Evolutionary conservation across 495 filamentous ascomycete species (phyloP), one percentile per base, ranked within the genome.

Genomic region (Platismatia glauca): DNA sequence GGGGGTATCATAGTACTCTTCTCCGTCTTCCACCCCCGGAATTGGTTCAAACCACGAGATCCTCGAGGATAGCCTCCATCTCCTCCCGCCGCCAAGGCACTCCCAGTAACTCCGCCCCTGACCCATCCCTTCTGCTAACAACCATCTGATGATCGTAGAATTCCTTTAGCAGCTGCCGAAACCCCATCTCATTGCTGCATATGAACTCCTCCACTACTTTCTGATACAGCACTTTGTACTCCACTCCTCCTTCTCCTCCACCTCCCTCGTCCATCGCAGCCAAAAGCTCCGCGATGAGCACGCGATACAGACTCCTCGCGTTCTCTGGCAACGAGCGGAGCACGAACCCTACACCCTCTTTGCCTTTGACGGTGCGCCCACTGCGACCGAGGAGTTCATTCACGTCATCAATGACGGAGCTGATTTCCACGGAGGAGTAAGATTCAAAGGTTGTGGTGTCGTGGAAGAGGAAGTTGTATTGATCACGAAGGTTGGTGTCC

Each of bases 121-220:
- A 77, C 3, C 80, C 81, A 77, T 97, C 93, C 75, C 91, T 92
- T 64, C 86, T 83, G 59, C 86, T 90, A 27, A 87, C 88, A 63
- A 98, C 84, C 87, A 97, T 97, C 68, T 96, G 90, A 75, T 98
- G 94, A 68, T 98, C 94, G 70, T 95, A 89, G 73, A 98, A 95
- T 82, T 98, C 94, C 76, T 97, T 97, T 69, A 98, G 72, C 73
- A 98, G 65, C 35, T 90, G 93, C 65, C 94, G 80, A 74, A 97
- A 98, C 68, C 86, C 90, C 84, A 96, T 91, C 79, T 98, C 94
- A 63, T 86, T 95, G 67, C 89, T 92, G 66, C 93, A 96, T 46
- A 97, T 91, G 73, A 98, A 96, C 71, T 97, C 91, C 74, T 96
- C 93, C 29, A 91, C 86, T 22, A 92, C 92, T 73, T 95, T 96